These are phyloP conservation scores for Misopates orontium DNA, from an alignment of 257 asterid genomes.

Conservation along the genomic window DNA sequence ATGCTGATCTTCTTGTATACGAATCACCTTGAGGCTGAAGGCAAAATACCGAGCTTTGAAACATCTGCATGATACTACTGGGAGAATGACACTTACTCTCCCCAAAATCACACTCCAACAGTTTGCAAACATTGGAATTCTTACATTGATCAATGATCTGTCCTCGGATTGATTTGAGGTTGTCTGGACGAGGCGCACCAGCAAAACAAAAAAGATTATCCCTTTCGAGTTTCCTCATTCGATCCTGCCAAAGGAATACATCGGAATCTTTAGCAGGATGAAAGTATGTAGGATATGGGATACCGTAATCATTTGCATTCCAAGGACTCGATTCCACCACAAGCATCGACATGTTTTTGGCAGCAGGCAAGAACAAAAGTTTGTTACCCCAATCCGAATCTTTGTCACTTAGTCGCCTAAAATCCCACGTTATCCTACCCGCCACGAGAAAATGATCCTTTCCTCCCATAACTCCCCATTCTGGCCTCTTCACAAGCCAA, in stretches of 20 bases:
- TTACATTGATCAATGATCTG: constrained; percentile 69
- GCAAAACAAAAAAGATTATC: constrained; percentile 78
- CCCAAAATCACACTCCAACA: constrained; percentile 65
- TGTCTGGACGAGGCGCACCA: constrained; percentile 78
- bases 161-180: constrained; percentile 62
- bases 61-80: constrained; percentile 73
- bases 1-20: constrained; percentile 52
- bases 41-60: constrained; percentile 66
- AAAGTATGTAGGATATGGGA: constrained; percentile 82
- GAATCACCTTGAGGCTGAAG: constrained; percentile 71
- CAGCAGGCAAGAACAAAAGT: constrained; percentile 69
- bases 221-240: constrained; percentile 60
- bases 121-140: constrained; percentile 50
- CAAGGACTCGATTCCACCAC: constrained; percentile 85
- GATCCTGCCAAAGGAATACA: constrained; percentile 63
- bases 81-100: constrained; percentile 86
- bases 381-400: constrained; percentile 82
- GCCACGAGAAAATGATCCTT: constrained; percentile 84
- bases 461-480: constrained; percentile 79
- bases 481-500: constrained; percentile 67
- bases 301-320: constrained; percentile 67
- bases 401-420: constrained; percentile 52
- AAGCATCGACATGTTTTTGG: constrained; percentile 73
- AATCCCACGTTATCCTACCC: constrained; percentile 88
- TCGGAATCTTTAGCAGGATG: constrained; percentile 72